Evolutionary conservation across 805 yeast genomes (phyloP), one percentile per base, ranked within the genome.

Genomic region (Lipomyces mesembrius): DNA sequence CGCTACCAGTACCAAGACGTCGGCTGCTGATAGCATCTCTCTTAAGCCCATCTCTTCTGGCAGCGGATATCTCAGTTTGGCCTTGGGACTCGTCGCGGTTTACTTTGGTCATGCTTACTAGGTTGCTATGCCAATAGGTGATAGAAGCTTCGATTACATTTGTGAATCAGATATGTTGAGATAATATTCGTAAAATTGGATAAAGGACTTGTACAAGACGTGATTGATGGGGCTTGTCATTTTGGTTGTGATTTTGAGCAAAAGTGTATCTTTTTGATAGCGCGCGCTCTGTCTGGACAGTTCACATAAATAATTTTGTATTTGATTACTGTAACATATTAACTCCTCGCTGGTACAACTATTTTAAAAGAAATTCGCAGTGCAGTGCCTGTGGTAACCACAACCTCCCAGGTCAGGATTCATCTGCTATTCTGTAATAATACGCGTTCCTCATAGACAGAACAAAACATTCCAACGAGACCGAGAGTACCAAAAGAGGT

Each of bases 51-150:
- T 49, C 25, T 25, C 55, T 46, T 46, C 61, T 43, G 56, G 39
- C 27, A 27, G 54, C 8, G 46, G 54, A 17, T 59, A 59, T 53
- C 29, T 49, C 32, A 27, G 27, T 12, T 34, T 59, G 37, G 25
- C 49, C 8, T 14, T 49, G 25, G 61, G 61, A 17, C 29, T 35
- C 35, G 39, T 59, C 27, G 61, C 61, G 22, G 37, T 59, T 3
- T 59, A 32, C 37, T 39, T 43, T n/a, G 61, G 61, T 7, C 20
- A 59, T 29, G 55, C 37, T 14, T 49, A 59, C n/a, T 59, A 46
- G 9, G 49, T 29, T 20, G 7, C 56, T 0, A 7, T 25, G 2
- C n/a, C 29, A 52, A 11, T 25, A 2, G 27, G 34, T 34, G 32
- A 29, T 29, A 25, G 56, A 25, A 25, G 56, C 22, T 25, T 52